Base-by-base conservation (phyloP, 192 early-diverging fungal genomes). In the Rhizoclosmatium globosum region DNA sequence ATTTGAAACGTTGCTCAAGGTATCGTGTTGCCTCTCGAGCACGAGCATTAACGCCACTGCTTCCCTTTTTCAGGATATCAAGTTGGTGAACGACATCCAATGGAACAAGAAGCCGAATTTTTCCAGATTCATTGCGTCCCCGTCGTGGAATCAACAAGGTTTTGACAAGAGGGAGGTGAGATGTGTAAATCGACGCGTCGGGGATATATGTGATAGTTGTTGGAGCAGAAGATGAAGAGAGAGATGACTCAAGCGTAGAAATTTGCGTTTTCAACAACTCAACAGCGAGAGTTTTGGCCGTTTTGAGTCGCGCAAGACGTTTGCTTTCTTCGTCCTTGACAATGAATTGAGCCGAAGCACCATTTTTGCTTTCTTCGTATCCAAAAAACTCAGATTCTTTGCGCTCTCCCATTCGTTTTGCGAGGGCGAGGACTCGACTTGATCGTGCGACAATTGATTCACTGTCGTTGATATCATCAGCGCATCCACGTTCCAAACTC, bases 11-110 rank as follows among this genome's bases (percentile, higher is more conserved):
- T 53, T 89, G 84, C 66, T 89, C 87, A n/a, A 89, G 81, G 60
- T 83, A 89, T 21, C 87, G 76, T 50, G 81, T 89, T 4, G 84
- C 83, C 53, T 89, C 87, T n/a, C 87, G 77, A 2, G 87, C 83
- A 0, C 77, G 47, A 2, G 59, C 78, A 60, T 85, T 84, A 6
- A 71, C 70, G 21, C 42, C 56, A 39, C 72, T 78, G 3, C 43
- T 66, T 9, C 84, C 85, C 56, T 85, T 85, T 46, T 89, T 89
- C 38, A 85, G 17, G 1, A 19, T 15, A 57, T 89, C 87, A 31
- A 89, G 74, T 17, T 75, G 31, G 58, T 85, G 80, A 21, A 86
- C 79, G 3, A 84, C 85, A 81, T 64, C 45, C 50, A 58, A 2
- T 2, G 56, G 43, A 2, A 65, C 48, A 2, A 75, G 43, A 57